Base-by-base conservation (phyloP, 768 basidiomycete genomes). In the Erythrobasidium yunnanense region DNA sequence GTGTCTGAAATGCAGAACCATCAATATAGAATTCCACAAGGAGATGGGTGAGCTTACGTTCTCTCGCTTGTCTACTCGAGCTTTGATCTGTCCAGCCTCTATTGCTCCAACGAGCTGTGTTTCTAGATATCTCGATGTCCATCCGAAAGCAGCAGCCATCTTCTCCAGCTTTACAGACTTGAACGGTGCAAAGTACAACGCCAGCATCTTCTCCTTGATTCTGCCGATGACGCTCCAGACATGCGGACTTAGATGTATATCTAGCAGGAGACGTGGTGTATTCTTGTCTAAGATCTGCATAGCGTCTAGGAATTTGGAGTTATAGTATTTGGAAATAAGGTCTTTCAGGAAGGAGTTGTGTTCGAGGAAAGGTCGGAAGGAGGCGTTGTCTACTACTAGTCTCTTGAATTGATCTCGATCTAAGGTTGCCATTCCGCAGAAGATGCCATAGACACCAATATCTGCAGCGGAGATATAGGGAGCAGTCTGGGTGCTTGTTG, bases 141-240 rank as follows among this genome's bases (percentile, higher is more conserved):
- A 86, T 1, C 90, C 91, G 72, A 96, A 93, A 8, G 90, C 89
- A 1, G 77, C 75, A 35, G 86, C 84, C 88, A 95, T 92, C 34
- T 86, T 82, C 46, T 85, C 84, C 29, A 96, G 81, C 46, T 83
- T 81, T 74, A 95, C 88, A 7, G 87, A 83, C 27, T 86, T 81
- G 76, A 91, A 97, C 0, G 92, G 92, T 71, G 85, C 82, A 79
- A 95, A 90, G 77, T 92, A 96, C 52, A 90, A 82, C n/a, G 83
- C 79, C 53, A 96, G 80, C 0, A 89, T 85, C 66, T 83, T 84
- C 70, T 86, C 84, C 42, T 83, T 84, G 76, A 96, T 86, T 30
- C 83, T 79, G 71, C 80, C 80, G 35, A 82, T 82, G 52, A 97
- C 79, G 11, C 81, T 81, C 73, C 91, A 88, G 58, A 89, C 77